Evolutionary conservation across 164 flowering plant species (phyloP).

Genomic region (Pachysandra terminalis): DNA sequence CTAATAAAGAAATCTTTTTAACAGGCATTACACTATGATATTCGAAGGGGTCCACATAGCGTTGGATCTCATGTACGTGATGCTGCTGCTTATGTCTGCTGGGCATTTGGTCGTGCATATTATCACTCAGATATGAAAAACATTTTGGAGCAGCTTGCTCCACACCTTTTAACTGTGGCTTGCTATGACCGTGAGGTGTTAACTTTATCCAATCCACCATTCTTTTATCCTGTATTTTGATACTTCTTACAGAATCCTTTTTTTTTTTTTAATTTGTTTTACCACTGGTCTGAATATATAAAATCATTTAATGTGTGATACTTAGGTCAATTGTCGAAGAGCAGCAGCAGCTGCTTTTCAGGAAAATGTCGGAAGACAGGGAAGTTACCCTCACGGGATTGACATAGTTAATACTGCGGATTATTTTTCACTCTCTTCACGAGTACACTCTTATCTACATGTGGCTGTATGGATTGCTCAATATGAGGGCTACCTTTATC

Average conservation of each 20-base stretch:
- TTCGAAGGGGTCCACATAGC: constrained; percentile 96
- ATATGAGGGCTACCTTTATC: constrained; percentile 73
- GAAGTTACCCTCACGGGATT: constrained; percentile 91
- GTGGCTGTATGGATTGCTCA: constrained; percentile 84
- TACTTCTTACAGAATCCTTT: not conserved
- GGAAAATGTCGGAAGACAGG: constrained; percentile 99
- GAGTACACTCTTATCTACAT: constrained; percentile 74
- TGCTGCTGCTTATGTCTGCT: constrained; percentile 99
- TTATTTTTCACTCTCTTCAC: constrained; percentile 93
- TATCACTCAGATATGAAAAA: constrained; percentile 74
- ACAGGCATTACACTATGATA: constrained; percentile 95
- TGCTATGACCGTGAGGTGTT: constrained; percentile 98
- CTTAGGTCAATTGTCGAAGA: constrained; percentile 95
- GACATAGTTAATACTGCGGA: constrained; percentile 94
- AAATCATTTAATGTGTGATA: constrained; percentile 12
- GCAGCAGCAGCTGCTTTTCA: constrained; percentile 99
- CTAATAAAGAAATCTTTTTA: constrained; percentile 4
- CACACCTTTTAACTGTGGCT: constrained; percentile 82
- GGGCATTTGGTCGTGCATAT: constrained; percentile 99
- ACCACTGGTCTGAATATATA: not conserved
- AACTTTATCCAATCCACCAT: constrained; percentile 2
- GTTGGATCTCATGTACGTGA: constrained; percentile 98
- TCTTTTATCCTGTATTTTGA: not conserved
- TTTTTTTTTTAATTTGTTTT: not conserved
- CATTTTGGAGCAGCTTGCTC: constrained; percentile 78